Conservation (phyloP, 139 green algal species). For the Closterium sp. region DNA sequence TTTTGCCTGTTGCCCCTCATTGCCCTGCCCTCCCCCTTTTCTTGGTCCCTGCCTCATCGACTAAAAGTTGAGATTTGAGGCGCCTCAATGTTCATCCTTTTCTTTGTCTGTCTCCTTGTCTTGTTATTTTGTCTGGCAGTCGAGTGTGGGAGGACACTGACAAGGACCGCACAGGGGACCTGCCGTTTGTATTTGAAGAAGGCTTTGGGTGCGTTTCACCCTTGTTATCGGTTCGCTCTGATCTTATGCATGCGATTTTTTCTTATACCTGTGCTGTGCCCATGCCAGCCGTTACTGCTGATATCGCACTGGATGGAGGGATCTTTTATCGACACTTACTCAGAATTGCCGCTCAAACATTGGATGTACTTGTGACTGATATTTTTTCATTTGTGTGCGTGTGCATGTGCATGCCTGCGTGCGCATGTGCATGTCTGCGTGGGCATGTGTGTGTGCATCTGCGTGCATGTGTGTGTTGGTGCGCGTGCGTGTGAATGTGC, state of each 20-base stretch:
- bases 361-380: too few relatives aligned
- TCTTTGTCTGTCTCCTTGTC: background rate
- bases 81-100: too few relatives aligned
- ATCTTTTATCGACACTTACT: too few relatives aligned
- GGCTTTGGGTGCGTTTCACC: slow-evolving; percentile 64
- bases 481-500: background rate
- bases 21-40: too few relatives aligned
- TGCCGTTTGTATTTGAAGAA: slow-evolving; percentile 95
- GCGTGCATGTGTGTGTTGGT: background rate
- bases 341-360: too few relatives aligned
- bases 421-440: background rate
- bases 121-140: background rate
- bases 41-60: background rate
- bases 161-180: slow-evolving; percentile 74
- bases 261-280: too few relatives aligned
- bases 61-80: too few relatives aligned
- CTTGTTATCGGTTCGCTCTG: background rate
- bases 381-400: background rate
- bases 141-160: slow-evolving; percentile 94
- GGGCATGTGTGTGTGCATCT: background rate
- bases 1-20: too few relatives aligned
- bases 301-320: too few relatives aligned
- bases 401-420: background rate
- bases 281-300: too few relatives aligned
- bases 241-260: background rate